A percentile compares a stretch with the other conserved stretches of the same genome.
phyloP scores from a whole-genome alignment of 2,329 filamentous ascomycete genomes.

The Claviceps citrina region DNA sequence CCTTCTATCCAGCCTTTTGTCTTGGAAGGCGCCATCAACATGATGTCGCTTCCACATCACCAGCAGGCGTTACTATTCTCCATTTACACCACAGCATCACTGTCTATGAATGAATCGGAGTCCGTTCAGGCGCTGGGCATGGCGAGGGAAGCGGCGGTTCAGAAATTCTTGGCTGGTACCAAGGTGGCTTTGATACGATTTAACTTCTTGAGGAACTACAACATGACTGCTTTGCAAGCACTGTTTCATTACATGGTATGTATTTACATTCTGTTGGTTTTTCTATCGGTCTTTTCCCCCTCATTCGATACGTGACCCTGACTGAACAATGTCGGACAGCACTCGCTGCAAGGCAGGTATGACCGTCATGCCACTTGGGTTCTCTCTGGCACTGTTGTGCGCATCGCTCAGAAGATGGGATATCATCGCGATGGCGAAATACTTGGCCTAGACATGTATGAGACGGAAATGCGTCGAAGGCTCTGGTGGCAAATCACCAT shows the following conservation, averaged over 20 bases:
- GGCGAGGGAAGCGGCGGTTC: conserved; percentile 33
- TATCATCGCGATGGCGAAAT: conserved; percentile 46
- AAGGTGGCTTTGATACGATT: conserved; percentile 33
- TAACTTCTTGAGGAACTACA: conserved; percentile 43
- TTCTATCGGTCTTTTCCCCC: background rate
- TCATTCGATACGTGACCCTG: background rate
- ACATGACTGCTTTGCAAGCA: conserved; percentile 43
- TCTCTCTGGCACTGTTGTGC: conserved; percentile 42
- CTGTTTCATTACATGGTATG: conserved; percentile 41
- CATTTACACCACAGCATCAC: conserved; percentile 47
- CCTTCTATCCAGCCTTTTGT: conserved; percentile 52
- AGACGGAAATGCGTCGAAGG: conserved; percentile 51
- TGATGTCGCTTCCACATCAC: conserved; percentile 38
- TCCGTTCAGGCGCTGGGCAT: conserved; percentile 36
- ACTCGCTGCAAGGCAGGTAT: conserved; percentile 41
- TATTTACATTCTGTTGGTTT: background rate
- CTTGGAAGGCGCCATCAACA: conserved; percentile 43
- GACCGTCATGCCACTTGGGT: conserved; percentile 46
- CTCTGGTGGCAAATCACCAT: conserved; percentile 52
- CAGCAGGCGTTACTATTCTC: conserved; percentile 47
- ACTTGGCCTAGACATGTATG: conserved; percentile 42
- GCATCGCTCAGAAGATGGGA: conserved; percentile 53
- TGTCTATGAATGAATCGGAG: conserved; percentile 40
- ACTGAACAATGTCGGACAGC: conserved; percentile 19
- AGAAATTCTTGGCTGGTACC: conserved; percentile 35